Conservation (phyloP, 1,284 basidiomycete species). For the Boletus semigastroideus region DNA sequence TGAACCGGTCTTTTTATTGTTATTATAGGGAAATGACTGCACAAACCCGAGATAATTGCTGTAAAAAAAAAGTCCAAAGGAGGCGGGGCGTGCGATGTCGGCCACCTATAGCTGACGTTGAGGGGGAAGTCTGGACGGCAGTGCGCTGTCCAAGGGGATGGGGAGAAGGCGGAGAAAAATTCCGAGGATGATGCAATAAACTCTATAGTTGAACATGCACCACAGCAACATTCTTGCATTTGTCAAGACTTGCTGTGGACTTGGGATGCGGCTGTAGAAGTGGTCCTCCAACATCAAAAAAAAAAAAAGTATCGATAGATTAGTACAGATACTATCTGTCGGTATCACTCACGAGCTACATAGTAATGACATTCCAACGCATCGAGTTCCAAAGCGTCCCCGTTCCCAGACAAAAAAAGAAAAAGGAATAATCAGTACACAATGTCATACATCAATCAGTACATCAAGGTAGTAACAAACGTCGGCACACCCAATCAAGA, state of each 20-base stretch:
- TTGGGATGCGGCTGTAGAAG: too few species aligned
- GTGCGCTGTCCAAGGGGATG: too few species aligned
- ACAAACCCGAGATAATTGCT: conserved; percentile 15
- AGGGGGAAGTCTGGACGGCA: neutral
- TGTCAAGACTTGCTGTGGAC: too few species aligned
- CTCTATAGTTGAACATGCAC: too few species aligned
- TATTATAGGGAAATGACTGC: conserved; percentile 2
- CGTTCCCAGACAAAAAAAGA: neutral
- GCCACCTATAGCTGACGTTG: neutral
- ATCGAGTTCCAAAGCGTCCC: too few species aligned
- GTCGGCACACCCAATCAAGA: conserved; percentile 1
- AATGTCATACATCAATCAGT: conserved; percentile 1
- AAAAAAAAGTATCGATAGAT: neutral
- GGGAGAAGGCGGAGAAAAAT: neutral
- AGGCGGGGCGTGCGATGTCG: neutral
- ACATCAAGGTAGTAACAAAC: conserved; percentile 5
- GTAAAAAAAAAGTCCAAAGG: conserved; percentile 3
- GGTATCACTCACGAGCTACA: neutral
- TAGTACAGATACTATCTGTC: neutral
- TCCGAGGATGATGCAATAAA: too few species aligned
- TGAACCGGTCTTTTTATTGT: neutral
- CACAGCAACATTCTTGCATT: too few species aligned
- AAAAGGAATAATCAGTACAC: conserved; percentile 2
- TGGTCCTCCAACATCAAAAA: too few species aligned
- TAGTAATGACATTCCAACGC: too few species aligned